phyloP scores from a whole-genome alignment of 148 eudicot genomes.

The Bassia scoparia region DNA sequence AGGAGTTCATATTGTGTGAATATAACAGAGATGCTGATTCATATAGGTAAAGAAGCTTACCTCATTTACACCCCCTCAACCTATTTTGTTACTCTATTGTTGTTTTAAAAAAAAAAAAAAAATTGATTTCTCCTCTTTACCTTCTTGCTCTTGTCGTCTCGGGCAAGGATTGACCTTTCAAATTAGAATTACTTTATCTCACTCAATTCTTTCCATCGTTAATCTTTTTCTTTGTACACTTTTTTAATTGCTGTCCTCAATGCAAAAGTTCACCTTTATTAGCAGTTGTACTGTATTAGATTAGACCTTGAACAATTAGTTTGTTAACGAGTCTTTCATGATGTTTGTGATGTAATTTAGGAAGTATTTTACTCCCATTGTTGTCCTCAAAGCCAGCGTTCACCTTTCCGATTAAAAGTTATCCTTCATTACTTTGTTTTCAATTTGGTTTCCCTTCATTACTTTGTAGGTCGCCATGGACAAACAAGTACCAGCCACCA shows the following conservation, averaged over 20 bases:
- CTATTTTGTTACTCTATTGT: neutral
- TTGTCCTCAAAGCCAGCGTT: neutral
- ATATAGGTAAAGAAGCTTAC: constrained; percentile 50
- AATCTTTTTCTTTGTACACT: too few species aligned
- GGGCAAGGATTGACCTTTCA: neutral
- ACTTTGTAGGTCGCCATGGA: constrained; percentile 84
- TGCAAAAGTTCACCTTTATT: too few species aligned
- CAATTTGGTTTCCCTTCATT: neutral
- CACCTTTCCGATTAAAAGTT: too few species aligned
- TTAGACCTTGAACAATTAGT: neutral
- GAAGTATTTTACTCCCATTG: too few species aligned
- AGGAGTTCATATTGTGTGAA: constrained; percentile 88
- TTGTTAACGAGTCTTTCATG: neutral
- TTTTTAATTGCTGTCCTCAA: too few species aligned
- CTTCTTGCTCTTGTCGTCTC: neutral
- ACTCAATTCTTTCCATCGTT: neutral
- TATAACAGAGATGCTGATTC: constrained; percentile 99
- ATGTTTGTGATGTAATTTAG: neutral
- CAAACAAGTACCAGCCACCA: constrained; percentile 88
- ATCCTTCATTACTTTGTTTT: too few species aligned
- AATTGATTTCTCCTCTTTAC: too few species aligned
- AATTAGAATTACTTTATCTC: neutral
- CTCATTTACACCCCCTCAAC: neutral
- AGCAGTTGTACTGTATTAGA: too few species aligned
- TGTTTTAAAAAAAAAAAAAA: neutral